These are phyloP conservation scores for Oryza longistaminata DNA, from an alignment of 176 grass and related monocot genomes.

Conservation along the genomic window DNA sequence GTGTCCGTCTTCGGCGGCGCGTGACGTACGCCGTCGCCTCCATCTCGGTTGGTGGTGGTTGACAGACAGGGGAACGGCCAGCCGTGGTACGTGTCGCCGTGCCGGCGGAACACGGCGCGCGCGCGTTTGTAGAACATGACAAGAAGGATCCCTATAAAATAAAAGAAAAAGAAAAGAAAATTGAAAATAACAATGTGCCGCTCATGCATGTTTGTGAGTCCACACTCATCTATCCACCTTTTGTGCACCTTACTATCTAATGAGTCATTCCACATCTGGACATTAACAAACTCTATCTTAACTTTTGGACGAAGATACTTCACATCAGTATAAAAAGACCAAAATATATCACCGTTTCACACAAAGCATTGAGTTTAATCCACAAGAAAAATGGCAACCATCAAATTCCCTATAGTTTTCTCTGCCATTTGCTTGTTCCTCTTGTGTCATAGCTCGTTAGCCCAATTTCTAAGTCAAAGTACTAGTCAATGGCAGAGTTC, in stretches of 20 bases:
- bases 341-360: no score
- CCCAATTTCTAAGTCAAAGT: neutral
- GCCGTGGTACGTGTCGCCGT: neutral
- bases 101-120: no score
- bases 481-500: constrained; percentile 28
- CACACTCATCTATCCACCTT: neutral
- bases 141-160: no score
- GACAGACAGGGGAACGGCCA: no score
- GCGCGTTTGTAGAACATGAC: neutral
- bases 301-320: neutral
- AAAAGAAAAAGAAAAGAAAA: no score
- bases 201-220: neutral
- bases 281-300: constrained; percentile 2
- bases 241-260: neutral
- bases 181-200: no score
- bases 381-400: neutral
- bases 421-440: constrained; percentile 26
- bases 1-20: neutral
- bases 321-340: neutral
- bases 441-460: constrained; percentile 21
- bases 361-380: neutral
- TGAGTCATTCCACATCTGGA: neutral
- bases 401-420: neutral
- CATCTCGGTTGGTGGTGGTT: neutral
- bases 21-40: neutral